Evolutionary conservation across 371 early-diverging fungal genomes (phyloP).

Genomic region (Mortierella sp.): DNA sequence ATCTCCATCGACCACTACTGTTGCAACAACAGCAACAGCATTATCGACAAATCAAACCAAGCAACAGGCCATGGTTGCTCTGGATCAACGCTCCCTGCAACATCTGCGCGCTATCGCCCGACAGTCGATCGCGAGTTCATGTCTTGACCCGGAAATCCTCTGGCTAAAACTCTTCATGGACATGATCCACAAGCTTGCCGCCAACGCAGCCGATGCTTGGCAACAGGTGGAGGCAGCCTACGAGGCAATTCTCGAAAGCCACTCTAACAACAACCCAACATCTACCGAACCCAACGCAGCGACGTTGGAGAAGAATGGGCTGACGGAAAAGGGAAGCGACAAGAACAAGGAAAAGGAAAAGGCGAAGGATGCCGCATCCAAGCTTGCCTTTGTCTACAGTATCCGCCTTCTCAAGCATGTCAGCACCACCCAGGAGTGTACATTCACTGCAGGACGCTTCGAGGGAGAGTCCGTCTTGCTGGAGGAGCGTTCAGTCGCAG

Average conservation of each 20-base stretch:
- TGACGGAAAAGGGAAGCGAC: conserved; percentile 2
- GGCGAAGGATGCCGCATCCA: background rate
- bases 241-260: conserved; percentile 4
- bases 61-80: conserved; percentile 5
- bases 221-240: conserved; percentile 35
- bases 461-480: conserved; percentile 42
- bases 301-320: background rate
- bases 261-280: background rate
- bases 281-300: background rate
- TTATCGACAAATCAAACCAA: background rate
- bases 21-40: background rate
- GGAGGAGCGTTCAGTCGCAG: conserved; percentile 31
- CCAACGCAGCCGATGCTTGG: conserved; percentile 46
- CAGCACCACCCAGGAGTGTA: conserved; percentile 43
- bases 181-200: conserved; percentile 36
- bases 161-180: conserved; percentile 51
- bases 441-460: conserved; percentile 32
- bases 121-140: conserved; percentile 49
- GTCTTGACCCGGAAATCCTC: conserved; percentile 49
- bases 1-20: background rate
- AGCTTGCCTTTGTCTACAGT: conserved; percentile 22
- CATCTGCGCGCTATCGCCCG: conserved; percentile 52
- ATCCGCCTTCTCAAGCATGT: conserved; percentile 36
- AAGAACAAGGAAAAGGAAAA: conserved; percentile 7
- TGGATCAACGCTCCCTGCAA: conserved; percentile 41